Evolutionary conservation across 1,284 basidiomycete genomes (phyloP), one percentile per base, ranked within the genome.

Genomic region (Tylopilus sp.): DNA sequence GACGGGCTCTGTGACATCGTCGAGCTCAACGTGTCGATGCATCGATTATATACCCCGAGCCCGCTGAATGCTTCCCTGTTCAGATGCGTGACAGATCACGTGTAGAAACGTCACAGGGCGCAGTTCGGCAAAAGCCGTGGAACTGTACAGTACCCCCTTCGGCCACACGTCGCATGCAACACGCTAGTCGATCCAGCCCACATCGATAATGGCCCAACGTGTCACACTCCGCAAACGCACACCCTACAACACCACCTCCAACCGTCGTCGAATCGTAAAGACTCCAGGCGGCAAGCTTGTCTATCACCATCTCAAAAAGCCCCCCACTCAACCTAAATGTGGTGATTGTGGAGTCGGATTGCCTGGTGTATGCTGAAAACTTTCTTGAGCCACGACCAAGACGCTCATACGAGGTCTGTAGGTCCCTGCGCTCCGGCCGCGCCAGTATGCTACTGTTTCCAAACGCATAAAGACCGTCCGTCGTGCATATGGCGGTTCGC

Each of bases 151-250:
- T 35, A 57, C 15, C 42, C 48, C 13, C 6, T 38, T 44, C 60
- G 63, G 63, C 59, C 59, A 63, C 59, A 60, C 16, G 21, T 15
- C 13, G 12, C 9, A 6, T 11, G 1, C n/a, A 3, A 12, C 11
- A 26, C 31, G 11, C 11, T 12, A n/a, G 21, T 41, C 30, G 44
- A 49, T 39, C 28, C 37, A 44, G 26, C 43, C 19, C 33, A 43
- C 52, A 23, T 51, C 52, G 45, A 60, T 43, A 79, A 97, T 98
- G 95, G 93, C 92, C 76, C 92, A 97, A 86, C 94, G 96, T 71
- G 95, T 99, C 67, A 97, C 95, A 64, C 91, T 99, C 77, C 92
- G 97, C 78, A 99, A 96, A 78, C 92, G 96, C 71, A 90, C 89
- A 65, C 88, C 95, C 19, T 99, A 99, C 85, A 98, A 98, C 86